Evolutionary conservation across 768 basidiomycete genomes (phyloP), one percentile per base, ranked within the genome.

Genomic region (Phanerochaete carnosa): DNA sequence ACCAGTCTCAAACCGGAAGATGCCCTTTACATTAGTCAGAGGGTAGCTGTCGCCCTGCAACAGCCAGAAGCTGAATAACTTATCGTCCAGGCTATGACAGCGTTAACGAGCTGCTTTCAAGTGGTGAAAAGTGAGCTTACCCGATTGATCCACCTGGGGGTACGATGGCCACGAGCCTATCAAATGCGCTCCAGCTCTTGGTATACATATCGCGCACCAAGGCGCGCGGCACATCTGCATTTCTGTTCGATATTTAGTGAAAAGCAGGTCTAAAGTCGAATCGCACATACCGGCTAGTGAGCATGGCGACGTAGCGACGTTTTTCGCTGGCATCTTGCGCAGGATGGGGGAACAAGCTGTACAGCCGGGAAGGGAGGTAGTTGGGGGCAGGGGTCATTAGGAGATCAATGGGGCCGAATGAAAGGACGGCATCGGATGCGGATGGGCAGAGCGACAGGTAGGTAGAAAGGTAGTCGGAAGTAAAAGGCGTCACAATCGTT

Each of bases 181-280:
- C 92, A 66, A 95, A 94, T 1, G 92, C 92, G 69, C 90, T 92
- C 92, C 93, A 94, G 64, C 89, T 92, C 74, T 94, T 94, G 26
- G 91, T 93, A 69, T 94, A 94, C 89, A 92, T 90, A 65, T 94
- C 92, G 59, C 92, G 84, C 49, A 93, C 92, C 22, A 92, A 79
- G 0, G 90, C 89, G 53, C 92, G 84, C 12, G 92, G 89, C 26
- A 92, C 87, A 69, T 93, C 92, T 16, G 90, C 90, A 70, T 94
- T 94, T 71, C 91, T 88, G 65, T 37, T 19, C 19, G 22, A 22
- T 26, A n/a, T 64, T 57, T 49, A 52, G 50, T 39, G 43, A 49
- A 28, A 25, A 30, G 35, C 28, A 15, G 33, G 15, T 16, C 11
- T 8, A 53, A n/a, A 37, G 16, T 11, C 3, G 23, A 26, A 19